These are phyloP conservation scores for Casuarina cunninghamiana DNA, from an alignment of 306 rosid genomes.

Conservation along the genomic window DNA sequence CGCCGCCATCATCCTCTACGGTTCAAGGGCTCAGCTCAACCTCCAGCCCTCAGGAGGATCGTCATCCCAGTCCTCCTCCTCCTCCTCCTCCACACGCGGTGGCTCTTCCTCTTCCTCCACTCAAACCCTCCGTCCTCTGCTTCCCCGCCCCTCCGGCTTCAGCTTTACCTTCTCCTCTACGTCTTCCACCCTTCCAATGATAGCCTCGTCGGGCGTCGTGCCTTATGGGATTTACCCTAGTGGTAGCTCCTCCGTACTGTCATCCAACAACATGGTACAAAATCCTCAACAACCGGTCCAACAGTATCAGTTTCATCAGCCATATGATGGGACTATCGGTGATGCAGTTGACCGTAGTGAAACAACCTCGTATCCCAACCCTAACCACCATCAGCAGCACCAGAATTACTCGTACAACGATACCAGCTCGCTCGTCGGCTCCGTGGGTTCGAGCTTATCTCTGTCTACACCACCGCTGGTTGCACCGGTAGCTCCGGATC, in stretches of 20 bases:
- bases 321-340: neutral
- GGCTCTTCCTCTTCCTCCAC: conserved; percentile 39
- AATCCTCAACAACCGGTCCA: conserved; percentile 17
- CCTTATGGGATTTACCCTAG: conserved; percentile 37
- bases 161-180: conserved; percentile 33
- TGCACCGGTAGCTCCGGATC: conserved; percentile 47
- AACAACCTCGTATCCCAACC: conserved; percentile 34
- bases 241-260: conserved; percentile 10
- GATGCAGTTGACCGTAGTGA: neutral
- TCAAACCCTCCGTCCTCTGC: conserved; percentile 72
- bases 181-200: conserved; percentile 26
- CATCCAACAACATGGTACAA: conserved; percentile 16
- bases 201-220: conserved; percentile 21
- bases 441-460: conserved; percentile 32
- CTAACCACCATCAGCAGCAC: conserved; percentile 3
- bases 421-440: conserved; percentile 30
- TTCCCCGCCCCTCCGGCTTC: conserved; percentile 66
- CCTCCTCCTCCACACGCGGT: conserved; percentile 35
- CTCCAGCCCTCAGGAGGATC: conserved; percentile 55
- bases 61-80: conserved; percentile 35
- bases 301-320: conserved; percentile 19
- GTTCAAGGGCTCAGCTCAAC: conserved; percentile 84
- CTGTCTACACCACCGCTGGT: conserved; percentile 28
- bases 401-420: conserved; percentile 29
- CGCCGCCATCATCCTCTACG: conserved; percentile 81